Evolutionary conservation across 352 stramenopile genomes (phyloP).

Genomic region (Phytophthora pini): DNA sequence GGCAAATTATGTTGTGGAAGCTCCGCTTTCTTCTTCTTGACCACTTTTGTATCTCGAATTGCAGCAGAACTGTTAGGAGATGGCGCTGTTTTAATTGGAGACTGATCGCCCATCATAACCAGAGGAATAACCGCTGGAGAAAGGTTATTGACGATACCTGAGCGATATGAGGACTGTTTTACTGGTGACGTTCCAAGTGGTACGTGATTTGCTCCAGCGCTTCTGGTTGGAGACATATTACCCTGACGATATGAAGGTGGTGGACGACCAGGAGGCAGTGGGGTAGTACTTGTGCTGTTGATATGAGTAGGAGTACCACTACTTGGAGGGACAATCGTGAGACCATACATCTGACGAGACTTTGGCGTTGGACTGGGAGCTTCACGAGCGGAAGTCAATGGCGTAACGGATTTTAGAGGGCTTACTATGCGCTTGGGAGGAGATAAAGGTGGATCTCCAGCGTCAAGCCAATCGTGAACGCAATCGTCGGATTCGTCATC

Average conservation of each 20-base stretch:
- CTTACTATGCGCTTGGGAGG: conserved; percentile 9
- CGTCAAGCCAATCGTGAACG: conserved; percentile 66
- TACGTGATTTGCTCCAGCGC: conserved; percentile 14
- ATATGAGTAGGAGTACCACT: conserved; percentile 4
- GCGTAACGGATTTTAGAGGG: conserved; percentile 8
- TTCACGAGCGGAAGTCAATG: conserved; percentile 13
- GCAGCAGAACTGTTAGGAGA: conserved; percentile 11
- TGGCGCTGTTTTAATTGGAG: conserved; percentile 16
- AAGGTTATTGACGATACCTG: conserved; percentile 51
- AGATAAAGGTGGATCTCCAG: neutral
- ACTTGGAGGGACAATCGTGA: conserved; percentile 27
- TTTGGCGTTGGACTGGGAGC: conserved; percentile 7
- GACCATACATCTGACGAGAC: conserved; percentile 29
- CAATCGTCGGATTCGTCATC: conserved; percentile 43
- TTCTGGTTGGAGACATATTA: conserved; percentile 54
- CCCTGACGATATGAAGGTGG: conserved; percentile 39
- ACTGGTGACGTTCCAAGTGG: conserved; percentile 25
- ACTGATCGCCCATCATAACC: conserved; percentile 20
- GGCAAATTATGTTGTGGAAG: conserved; percentile 78
- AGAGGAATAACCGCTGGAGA: conserved; percentile 49
- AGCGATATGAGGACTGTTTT: conserved; percentile 60
- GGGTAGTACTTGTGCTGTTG: conserved; percentile 1
- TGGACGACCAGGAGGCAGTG: conserved; percentile 22
- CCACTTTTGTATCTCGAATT: conserved; percentile 81
- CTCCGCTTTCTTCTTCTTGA: conserved; percentile 86